phyloP scores from a whole-genome alignment of 768 basidiomycete genomes.

The Amylocystis lapponica region DNA sequence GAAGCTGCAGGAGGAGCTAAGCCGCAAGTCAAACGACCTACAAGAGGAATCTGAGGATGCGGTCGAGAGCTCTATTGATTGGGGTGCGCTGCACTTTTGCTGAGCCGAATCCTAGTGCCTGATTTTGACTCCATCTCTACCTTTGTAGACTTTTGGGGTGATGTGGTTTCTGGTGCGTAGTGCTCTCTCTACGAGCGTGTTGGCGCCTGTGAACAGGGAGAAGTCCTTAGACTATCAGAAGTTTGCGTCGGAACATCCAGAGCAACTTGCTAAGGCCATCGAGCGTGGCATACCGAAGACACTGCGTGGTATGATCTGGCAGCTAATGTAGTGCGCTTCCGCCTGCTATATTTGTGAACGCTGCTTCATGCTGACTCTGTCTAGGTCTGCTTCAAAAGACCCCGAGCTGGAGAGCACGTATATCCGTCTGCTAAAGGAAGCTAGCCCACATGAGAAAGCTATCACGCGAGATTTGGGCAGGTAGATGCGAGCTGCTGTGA shows the following conservation, averaged over 20 bases:
- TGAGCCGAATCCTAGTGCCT: no score
- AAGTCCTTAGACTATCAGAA: conserved; percentile 68
- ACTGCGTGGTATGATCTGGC: conserved; percentile 93
- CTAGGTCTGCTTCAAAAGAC: conserved; percentile 92
- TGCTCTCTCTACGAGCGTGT: conserved; percentile 1
- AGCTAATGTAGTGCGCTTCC: conserved; percentile 64
- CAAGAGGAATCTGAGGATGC: conserved; percentile 28
- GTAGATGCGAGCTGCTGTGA: conserved; percentile 30
- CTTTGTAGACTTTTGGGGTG: conserved; percentile 90
- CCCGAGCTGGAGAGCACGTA: conserved; percentile 79
- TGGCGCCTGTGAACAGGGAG: background rate
- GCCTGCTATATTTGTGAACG: no score
- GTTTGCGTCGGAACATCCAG: conserved; percentile 75
- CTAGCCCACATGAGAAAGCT: conserved; percentile 88
- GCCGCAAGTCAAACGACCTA: conserved; percentile 55
- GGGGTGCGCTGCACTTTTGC: conserved; percentile 47
- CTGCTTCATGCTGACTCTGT: background rate
- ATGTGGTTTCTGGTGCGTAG: conserved; percentile 74
- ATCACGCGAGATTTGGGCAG: conserved; percentile 90
- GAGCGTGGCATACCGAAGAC: conserved; percentile 87
- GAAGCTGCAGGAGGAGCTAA: conserved; percentile 73
- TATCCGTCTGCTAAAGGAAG: conserved; percentile 72
- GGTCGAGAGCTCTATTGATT: conserved; percentile 55
- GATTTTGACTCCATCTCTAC: conserved; percentile 2
- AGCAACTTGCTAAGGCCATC: conserved; percentile 82